Conservation (phyloP, 441 rosid genomes). For the Eruca vesicaria region DNA sequence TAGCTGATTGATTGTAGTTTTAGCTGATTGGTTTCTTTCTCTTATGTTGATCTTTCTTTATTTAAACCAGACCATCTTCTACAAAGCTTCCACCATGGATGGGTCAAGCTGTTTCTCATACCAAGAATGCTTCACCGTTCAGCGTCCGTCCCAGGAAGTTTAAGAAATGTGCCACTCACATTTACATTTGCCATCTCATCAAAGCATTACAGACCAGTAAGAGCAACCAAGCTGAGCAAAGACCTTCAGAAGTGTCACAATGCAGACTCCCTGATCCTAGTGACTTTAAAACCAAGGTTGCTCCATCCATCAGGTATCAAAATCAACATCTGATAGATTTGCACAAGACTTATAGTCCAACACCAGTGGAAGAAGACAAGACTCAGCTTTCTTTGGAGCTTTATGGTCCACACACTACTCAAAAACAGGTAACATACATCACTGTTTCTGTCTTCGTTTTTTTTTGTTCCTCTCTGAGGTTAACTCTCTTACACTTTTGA, state of each 20-base stretch:
- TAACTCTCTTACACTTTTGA: background rate
- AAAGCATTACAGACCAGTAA: constrained; percentile 37
- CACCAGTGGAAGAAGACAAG: constrained; percentile 11
- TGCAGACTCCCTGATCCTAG: constrained; percentile 33
- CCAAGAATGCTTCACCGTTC: constrained; percentile 38
- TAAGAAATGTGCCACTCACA: constrained; percentile 68
- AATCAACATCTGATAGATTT: constrained; percentile 2
- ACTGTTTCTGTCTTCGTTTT: background rate
- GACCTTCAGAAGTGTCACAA: constrained; percentile 39
- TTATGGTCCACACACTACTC: constrained; percentile 21
- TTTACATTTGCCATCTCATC: constrained; percentile 64
- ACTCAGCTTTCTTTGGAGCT: constrained; percentile 20
- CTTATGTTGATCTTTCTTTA: background rate
- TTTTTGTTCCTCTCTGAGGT: constrained; percentile 14
- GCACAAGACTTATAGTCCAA: background rate
- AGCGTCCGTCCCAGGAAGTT: constrained; percentile 45
- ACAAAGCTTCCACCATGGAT: constrained; percentile 62
- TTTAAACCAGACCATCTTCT: constrained; percentile 44
- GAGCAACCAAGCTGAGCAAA: constrained; percentile 25
- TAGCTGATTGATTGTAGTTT: background rate
- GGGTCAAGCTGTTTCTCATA: constrained; percentile 38
- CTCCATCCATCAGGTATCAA: constrained; percentile 2
- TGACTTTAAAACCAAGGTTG: constrained; percentile 26
- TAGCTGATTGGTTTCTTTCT: background rate
- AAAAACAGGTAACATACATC: constrained; percentile 45